A percentile compares a stretch with the other conserved stretches of the same genome.
These are phyloP conservation scores for Pezicula neosporulosa DNA, from an alignment of 2,329 filamentous ascomycete genomes.

Conservation along the genomic window DNA sequence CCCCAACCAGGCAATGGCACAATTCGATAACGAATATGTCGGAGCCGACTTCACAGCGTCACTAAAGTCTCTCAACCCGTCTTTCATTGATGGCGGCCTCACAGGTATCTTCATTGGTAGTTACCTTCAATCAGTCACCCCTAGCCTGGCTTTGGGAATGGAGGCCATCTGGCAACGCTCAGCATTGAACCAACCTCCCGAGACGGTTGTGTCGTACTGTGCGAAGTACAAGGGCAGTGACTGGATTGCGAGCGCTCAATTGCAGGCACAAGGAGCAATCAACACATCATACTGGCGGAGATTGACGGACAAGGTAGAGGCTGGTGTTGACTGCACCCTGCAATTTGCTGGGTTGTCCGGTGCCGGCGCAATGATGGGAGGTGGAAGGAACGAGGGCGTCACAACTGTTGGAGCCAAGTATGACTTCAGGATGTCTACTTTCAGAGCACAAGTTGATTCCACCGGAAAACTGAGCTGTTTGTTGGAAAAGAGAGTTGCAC, in stretches of 20 bases:
- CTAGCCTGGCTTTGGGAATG: slow-evolving; percentile 79
- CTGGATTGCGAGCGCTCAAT: slow-evolving; percentile 89
- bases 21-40: slow-evolving; percentile 93
- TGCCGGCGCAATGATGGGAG: slow-evolving; percentile 67
- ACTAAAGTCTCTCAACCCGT: slow-evolving; percentile 95
- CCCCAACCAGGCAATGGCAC: slow-evolving; percentile 78
- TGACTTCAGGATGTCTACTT: slow-evolving; percentile 93
- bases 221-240: slow-evolving; percentile 87
- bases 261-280: slow-evolving; percentile 76
- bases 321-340: slow-evolving; percentile 90
- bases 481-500: slow-evolving; percentile 92
- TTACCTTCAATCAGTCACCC: slow-evolving; percentile 91
- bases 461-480: slow-evolving; percentile 90
- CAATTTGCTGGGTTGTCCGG: slow-evolving; percentile 67
- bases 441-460: slow-evolving; percentile 94
- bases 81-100: slow-evolving; percentile 81
- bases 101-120: slow-evolving; percentile 95
- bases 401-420: slow-evolving; percentile 96
- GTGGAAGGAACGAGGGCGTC: slow-evolving; percentile 77
- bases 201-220: slow-evolving; percentile 85
- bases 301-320: slow-evolving; percentile 92
- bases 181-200: slow-evolving; percentile 80
- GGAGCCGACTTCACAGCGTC: slow-evolving; percentile 91
- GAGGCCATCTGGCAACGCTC: slow-evolving; percentile 93
- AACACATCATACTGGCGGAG: slow-evolving; percentile 92